These are phyloP conservation scores for Phytophthora citricola DNA, from an alignment of 352 stramenopile species.

Conservation along the genomic window DNA sequence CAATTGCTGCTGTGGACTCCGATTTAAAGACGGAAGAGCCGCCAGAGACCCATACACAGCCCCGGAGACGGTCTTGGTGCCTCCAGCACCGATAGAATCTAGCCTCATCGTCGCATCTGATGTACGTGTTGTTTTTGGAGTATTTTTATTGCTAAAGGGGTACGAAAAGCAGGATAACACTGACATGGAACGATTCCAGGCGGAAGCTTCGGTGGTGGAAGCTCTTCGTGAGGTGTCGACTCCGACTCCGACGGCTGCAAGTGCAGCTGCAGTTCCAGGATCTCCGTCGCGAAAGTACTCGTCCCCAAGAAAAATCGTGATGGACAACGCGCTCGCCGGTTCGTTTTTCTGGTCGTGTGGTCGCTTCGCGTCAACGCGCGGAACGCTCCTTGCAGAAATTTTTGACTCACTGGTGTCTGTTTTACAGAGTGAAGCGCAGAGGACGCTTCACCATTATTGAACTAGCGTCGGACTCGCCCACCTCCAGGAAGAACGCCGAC, in stretches of 20 bases:
- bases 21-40: conserved; percentile 20
- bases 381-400: conserved; percentile 19
- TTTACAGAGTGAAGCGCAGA: conserved; percentile 68
- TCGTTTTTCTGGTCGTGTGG: conserved; percentile 15
- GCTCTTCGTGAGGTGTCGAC: conserved; percentile 14
- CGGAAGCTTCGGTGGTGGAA: conserved; percentile 18
- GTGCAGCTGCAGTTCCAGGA: conserved; percentile 16
- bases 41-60: conserved; percentile 26
- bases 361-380: conserved; percentile 27
- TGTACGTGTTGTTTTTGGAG: conserved; percentile 18
- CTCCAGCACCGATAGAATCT: conserved; percentile 11
- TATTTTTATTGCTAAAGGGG: conserved; percentile 1
- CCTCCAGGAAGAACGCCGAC: conserved; percentile 57
- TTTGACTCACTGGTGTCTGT: conserved; percentile 20
- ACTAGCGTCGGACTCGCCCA: conserved; percentile 66
- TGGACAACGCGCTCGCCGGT: conserved; percentile 40
- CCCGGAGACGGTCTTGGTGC: conserved; percentile 24
- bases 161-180: not conserved
- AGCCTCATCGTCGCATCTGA: conserved; percentile 1
- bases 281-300: conserved; percentile 42
- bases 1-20: not conserved
- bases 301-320: conserved; percentile 43
- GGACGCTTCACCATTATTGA: conserved; percentile 90
- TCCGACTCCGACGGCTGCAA: conserved; percentile 6
- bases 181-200: conserved; percentile 25